A percentile compares a stretch with the other conserved stretches of the same genome.
These are phyloP conservation scores for Collariella sp. DNA, from an alignment of 495 filamentous ascomycete species.

Conservation along the genomic window DNA sequence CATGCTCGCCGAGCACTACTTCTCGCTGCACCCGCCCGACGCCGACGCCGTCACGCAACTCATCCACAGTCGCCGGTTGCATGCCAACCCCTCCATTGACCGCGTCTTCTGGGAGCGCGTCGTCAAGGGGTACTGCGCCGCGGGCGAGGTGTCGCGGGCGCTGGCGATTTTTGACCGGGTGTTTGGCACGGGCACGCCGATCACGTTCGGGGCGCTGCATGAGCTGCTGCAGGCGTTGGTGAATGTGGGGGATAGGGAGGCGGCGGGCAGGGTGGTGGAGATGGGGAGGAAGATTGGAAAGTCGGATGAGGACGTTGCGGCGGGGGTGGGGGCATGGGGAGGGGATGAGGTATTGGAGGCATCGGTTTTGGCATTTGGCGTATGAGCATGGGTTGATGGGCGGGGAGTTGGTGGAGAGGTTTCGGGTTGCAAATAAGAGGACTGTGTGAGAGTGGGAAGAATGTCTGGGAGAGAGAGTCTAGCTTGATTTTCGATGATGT, in stretches of 20 bases:
- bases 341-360: constrained; percentile 27
- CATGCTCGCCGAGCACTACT: constrained; percentile 60
- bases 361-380: constrained; percentile 39
- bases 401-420: constrained; percentile 5
- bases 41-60: constrained; percentile 48
- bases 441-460: neutral
- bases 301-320: constrained; percentile 18
- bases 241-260: constrained; percentile 28
- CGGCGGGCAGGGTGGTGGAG: constrained; percentile 28
- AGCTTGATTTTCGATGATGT: no score
- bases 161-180: constrained; percentile 43
- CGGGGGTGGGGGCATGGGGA: constrained; percentile 6
- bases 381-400: constrained; percentile 26
- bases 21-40: constrained; percentile 46
- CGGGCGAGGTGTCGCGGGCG: constrained; percentile 42
- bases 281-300: constrained; percentile 17
- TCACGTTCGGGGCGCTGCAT: constrained; percentile 39
- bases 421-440: neutral
- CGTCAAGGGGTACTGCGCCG: constrained; percentile 50
- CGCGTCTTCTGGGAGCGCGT: constrained; percentile 58
- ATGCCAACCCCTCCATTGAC: constrained; percentile 38
- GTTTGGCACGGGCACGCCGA: constrained; percentile 28
- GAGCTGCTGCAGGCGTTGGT: constrained; percentile 42
- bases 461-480: no score
- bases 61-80: constrained; percentile 37